phyloP scores from a whole-genome alignment of 306 rosid genomes.

The Coriaria nepalensis region DNA sequence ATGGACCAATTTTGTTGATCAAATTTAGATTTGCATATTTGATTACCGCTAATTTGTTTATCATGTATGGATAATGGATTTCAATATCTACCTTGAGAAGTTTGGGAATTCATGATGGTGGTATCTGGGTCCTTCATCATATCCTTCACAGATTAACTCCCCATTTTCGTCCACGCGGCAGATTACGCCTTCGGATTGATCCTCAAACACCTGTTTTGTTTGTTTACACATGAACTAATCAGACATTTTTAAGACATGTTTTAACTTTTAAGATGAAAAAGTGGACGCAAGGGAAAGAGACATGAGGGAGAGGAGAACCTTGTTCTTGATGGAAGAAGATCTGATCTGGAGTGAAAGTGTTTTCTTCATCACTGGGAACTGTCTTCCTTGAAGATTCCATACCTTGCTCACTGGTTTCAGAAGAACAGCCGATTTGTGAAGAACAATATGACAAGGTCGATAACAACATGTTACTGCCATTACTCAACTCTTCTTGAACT shows the following conservation, averaged over 20 bases:
- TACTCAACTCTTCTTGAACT: not conserved
- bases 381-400: slow-evolving; percentile 6
- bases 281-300: not conserved
- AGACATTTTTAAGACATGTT: too few species aligned
- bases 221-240: not conserved
- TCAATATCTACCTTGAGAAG: too few species aligned
- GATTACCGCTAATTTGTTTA: too few species aligned
- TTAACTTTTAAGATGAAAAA: too few species aligned
- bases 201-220: slow-evolving; percentile 10
- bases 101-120: not conserved
- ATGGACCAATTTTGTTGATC: not conserved
- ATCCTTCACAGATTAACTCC: slow-evolving; percentile 16
- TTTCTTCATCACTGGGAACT: slow-evolving; percentile 6
- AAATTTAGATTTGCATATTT: too few species aligned
- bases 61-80: too few species aligned
- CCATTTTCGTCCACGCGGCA: slow-evolving; percentile 12
- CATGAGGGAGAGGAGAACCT: slow-evolving; percentile 8
- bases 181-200: slow-evolving; percentile 14
- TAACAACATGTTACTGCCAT: slow-evolving; percentile 1
- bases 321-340: slow-evolving; percentile 15
- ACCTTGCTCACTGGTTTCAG: slow-evolving; percentile 3
- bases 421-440: not conserved
- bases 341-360: slow-evolving; percentile 7
- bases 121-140: slow-evolving; percentile 16
- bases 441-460: not conserved